A percentile compares a stretch with the other conserved stretches of the same genome.
Evolutionary conservation across 345 rosid genomes (phyloP).

Genomic region (Capsella bursapastoris): DNA sequence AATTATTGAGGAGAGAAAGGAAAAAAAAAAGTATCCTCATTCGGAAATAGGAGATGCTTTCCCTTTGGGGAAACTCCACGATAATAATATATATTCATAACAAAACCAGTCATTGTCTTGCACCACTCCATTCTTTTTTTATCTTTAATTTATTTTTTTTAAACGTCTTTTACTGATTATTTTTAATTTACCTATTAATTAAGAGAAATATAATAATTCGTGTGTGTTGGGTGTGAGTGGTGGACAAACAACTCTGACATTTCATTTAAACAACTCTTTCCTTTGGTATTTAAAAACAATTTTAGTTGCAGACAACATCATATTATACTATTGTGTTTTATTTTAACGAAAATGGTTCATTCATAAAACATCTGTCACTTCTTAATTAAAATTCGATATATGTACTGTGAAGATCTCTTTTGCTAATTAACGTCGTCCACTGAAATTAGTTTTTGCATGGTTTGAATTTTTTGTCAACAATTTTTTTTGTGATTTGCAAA

Average conservation of each 20-base stretch:
- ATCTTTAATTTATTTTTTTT: no score
- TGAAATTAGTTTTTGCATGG: constrained; percentile 21
- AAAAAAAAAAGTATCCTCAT: constrained; percentile 33
- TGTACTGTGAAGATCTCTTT: constrained; percentile 6
- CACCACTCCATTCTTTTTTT: constrained; percentile 36
- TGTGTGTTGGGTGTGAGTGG: constrained; percentile 50
- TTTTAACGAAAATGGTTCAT: neutral
- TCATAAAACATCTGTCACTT: neutral
- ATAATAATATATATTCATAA: constrained; percentile 37
- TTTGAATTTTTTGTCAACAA: neutral
- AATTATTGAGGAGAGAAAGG: neutral
- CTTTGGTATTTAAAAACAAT: constrained; percentile 5
- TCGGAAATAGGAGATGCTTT: constrained; percentile 45
- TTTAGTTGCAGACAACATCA: constrained; percentile 24
- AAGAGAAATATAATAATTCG: constrained; percentile 13
- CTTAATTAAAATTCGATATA: constrained; percentile 23
- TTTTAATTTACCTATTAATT: constrained; percentile 26
- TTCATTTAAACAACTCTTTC: constrained; percentile 30
- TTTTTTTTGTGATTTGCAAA: neutral
- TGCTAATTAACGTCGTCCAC: constrained; percentile 7
- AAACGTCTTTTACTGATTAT: constrained; percentile 28
- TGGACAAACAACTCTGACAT: constrained; percentile 49
- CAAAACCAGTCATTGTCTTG: constrained; percentile 46
- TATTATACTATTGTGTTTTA: constrained; percentile 12
- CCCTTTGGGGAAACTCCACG: constrained; percentile 48